Conservation (phyloP, 2,329 filamentous ascomycete species). For the Uncinocarpus reesii region DNA sequence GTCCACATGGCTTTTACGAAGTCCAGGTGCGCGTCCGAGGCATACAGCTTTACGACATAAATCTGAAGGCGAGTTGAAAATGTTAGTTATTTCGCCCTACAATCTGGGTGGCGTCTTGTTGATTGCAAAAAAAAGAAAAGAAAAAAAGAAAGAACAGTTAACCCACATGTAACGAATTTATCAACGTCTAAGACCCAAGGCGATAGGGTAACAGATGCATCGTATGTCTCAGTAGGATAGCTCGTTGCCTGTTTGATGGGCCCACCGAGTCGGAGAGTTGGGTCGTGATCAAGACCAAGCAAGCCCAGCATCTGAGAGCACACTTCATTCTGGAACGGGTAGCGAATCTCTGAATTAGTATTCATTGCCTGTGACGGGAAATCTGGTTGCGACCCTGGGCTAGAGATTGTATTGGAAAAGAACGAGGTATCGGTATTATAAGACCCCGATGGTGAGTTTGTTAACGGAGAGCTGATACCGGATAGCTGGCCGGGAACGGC, state of each 20-base stretch:
- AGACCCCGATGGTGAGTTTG: not conserved
- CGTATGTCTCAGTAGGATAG: not conserved
- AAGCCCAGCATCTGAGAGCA: conserved; percentile 4
- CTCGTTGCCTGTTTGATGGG: not conserved
- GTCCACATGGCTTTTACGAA: conserved; percentile 26
- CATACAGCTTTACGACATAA: conserved; percentile 20
- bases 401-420: not conserved
- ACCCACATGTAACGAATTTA: conserved; percentile 24
- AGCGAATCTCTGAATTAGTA: not conserved
- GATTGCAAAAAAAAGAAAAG: too few relatives aligned
- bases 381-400: not conserved
- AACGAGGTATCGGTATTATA: not conserved
- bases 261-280: not conserved
- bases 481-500: not conserved
- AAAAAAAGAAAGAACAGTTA: not conserved
- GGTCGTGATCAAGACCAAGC: conserved; percentile 5
- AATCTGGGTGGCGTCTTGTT: too few relatives aligned
- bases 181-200: conserved; percentile 21
- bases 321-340: conserved; percentile 6
- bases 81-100: not conserved
- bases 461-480: not conserved
- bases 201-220: not conserved
- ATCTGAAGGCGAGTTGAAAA: not conserved
- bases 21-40: conserved; percentile 29
- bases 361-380: not conserved